These are phyloP conservation scores for Colletotrichum musae DNA, from an alignment of 2,329 filamentous ascomycete species.

Conservation along the genomic window DNA sequence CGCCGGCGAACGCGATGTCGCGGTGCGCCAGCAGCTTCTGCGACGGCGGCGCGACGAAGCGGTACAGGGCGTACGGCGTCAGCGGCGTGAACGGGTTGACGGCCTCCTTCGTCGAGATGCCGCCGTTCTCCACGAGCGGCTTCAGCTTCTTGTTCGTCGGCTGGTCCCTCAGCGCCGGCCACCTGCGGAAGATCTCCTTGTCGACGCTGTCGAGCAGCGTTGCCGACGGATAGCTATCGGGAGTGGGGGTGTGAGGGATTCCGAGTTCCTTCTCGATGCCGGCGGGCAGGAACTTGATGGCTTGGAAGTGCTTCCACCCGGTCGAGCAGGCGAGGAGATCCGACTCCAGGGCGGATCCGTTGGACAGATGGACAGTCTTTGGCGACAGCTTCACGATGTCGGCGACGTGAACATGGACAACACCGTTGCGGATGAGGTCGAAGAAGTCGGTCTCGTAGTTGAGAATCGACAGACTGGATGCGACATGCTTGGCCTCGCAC, in stretches of 20 bases:
- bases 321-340: slow-evolving; percentile 71
- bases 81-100: slow-evolving; percentile 38
- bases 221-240: slow-evolving; percentile 32
- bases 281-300: slow-evolving; percentile 66
- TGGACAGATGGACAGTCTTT: slow-evolving; percentile 64
- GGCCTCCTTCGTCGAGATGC: slow-evolving; percentile 34
- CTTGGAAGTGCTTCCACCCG: slow-evolving; percentile 70
- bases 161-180: slow-evolving; percentile 34
- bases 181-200: slow-evolving; percentile 32
- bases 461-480: slow-evolving; percentile 69
- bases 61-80: slow-evolving; percentile 45
- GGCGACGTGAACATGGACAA: slow-evolving; percentile 65
- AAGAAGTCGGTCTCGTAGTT: slow-evolving; percentile 73
- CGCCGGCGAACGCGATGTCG: slow-evolving; percentile 52
- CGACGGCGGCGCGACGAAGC: slow-evolving; percentile 48
- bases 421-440: slow-evolving; percentile 67
- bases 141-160: slow-evolving; percentile 33
- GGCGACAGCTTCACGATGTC: slow-evolving; percentile 63
- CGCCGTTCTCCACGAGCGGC: slow-evolving; percentile 31
- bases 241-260: slow-evolving; percentile 56
- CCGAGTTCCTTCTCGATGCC: slow-evolving; percentile 64
- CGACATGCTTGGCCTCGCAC: slow-evolving; percentile 66
- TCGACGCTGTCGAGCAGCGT: slow-evolving; percentile 31
- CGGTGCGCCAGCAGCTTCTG: slow-evolving; percentile 37
- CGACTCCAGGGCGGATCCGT: slow-evolving; percentile 60